Conservation (phyloP, 805 yeast species). For the Candida peoriensis region DNA sequence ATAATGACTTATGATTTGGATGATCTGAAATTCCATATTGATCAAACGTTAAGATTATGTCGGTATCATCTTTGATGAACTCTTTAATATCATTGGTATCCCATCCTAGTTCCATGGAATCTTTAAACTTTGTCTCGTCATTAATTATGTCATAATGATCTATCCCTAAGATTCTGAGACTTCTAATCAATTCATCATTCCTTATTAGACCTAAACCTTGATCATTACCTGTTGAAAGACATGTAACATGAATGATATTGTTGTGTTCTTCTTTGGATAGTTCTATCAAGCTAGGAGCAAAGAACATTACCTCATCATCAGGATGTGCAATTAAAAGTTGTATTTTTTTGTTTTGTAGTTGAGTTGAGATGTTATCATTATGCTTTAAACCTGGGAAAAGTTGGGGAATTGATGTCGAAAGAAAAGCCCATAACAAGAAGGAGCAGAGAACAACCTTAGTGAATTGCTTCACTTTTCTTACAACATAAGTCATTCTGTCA, state of each 20-base stretch:
- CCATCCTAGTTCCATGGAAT: constrained; percentile 72
- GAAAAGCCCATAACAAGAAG: too few species aligned
- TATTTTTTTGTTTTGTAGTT: constrained; percentile 19
- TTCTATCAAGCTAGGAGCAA: constrained; percentile 70
- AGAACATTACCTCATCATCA: constrained; percentile 98
- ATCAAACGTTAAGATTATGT: constrained; percentile 73
- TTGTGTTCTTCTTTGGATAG: constrained; percentile 40
- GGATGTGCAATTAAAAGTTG: constrained; percentile 85
- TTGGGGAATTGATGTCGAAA: constrained; percentile 1
- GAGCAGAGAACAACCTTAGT: too few species aligned
- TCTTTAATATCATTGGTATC: constrained; percentile 36
- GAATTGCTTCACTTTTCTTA: too few species aligned
- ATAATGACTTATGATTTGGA: constrained; percentile 74
- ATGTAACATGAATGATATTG: constrained; percentile 54
- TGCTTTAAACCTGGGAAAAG: background rate
- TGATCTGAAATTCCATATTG: constrained; percentile 77
- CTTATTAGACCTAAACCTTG: constrained; percentile 69
- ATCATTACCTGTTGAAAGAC: constrained; percentile 75
- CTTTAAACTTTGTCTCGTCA: constrained; percentile 46
- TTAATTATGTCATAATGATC: constrained; percentile 38
- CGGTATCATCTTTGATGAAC: constrained; percentile 28
- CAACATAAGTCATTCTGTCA: too few species aligned
- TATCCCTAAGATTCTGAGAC: constrained; percentile 53
- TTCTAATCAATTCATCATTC: constrained; percentile 48
- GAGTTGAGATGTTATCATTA: constrained; percentile 1